A percentile compares a stretch with the other conserved stretches of the same genome.
Evolutionary conservation across 805 yeast species (phyloP).

Genomic region (Sugiyamaella americana): DNA sequence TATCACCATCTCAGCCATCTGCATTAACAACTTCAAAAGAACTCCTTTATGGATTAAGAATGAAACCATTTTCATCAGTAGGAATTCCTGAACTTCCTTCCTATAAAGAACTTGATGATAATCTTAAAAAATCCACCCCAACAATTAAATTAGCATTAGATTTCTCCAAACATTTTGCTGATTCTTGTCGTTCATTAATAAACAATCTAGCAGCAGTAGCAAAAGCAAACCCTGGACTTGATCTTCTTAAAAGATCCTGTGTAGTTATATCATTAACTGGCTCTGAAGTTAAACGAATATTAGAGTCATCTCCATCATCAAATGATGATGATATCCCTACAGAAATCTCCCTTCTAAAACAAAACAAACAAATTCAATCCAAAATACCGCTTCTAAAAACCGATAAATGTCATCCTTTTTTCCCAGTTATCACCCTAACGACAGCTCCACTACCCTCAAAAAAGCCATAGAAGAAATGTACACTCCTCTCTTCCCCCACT

Average conservation of each 20-base stretch:
- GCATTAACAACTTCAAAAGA: conserved; percentile 21
- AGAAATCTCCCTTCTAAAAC: conserved; percentile 6
- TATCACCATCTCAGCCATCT: conserved; percentile 13
- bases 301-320: not conserved
- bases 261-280: conserved; percentile 13
- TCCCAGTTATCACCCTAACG: conserved; percentile 34
- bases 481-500: not conserved
- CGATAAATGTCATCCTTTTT: conserved; percentile 40
- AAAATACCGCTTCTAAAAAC: conserved; percentile 24
- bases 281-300: not conserved
- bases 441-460: not conserved
- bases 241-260: conserved; percentile 18
- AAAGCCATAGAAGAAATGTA: not conserved
- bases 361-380: not conserved
- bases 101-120: conserved; percentile 32
- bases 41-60: conserved; percentile 48
- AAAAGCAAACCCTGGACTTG: conserved; percentile 19
- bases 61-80: conserved; percentile 74
- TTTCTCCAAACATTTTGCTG: conserved; percentile 24
- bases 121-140: not conserved
- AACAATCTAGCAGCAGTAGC: conserved; percentile 18
- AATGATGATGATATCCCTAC: not conserved
- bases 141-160: conserved; percentile 15
- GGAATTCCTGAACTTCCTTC: conserved; percentile 68
- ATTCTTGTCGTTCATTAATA: conserved; percentile 15